Percentiles rank a stretch among this genome's conserved stretches.
phyloP scores from a whole-genome alignment of 768 basidiomycete genomes.

The Tricholoma flavovirens region DNA sequence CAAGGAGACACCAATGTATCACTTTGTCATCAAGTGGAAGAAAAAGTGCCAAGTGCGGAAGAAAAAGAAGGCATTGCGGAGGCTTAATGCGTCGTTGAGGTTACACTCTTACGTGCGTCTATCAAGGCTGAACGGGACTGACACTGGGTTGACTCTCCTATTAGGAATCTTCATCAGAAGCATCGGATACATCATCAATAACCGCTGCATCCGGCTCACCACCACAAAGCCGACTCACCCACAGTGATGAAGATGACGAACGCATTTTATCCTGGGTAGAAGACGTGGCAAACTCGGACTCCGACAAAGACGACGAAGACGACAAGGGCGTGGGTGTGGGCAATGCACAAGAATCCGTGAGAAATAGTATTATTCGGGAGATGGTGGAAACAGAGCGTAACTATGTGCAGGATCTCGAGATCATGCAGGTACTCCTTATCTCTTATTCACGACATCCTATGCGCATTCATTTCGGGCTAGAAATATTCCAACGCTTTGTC shows the following conservation, averaged over 20 bases:
- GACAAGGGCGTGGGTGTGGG: too few species aligned
- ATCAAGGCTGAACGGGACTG: neutral
- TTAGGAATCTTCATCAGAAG: neutral
- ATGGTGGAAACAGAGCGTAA: constrained; percentile 93
- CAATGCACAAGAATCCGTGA: constrained; percentile 60
- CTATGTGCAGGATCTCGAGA: constrained; percentile 94
- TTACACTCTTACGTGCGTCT: neutral
- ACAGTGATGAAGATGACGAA: too few species aligned
- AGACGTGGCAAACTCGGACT: too few species aligned
- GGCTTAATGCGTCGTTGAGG: neutral
- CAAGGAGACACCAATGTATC: neutral
- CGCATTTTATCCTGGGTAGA: too few species aligned
- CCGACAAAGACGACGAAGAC: too few species aligned
- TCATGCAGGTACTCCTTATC: constrained; percentile 72
- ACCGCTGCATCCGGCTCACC: neutral
- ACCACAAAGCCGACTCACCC: too few species aligned
- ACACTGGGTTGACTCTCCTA: neutral
- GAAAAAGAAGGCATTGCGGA: neutral
- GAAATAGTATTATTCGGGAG: constrained; percentile 79
- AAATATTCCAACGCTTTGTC: constrained; percentile 85
- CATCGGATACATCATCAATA: neutral
- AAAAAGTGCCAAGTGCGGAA: neutral
- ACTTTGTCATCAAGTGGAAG: neutral
- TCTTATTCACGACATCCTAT: constrained; percentile 11
- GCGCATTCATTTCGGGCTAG: constrained; percentile 35